Evolutionary conservation across 1,284 basidiomycete species (phyloP), one percentile per base, ranked within the genome.

Genomic region (Thelephora terrestris): DNA sequence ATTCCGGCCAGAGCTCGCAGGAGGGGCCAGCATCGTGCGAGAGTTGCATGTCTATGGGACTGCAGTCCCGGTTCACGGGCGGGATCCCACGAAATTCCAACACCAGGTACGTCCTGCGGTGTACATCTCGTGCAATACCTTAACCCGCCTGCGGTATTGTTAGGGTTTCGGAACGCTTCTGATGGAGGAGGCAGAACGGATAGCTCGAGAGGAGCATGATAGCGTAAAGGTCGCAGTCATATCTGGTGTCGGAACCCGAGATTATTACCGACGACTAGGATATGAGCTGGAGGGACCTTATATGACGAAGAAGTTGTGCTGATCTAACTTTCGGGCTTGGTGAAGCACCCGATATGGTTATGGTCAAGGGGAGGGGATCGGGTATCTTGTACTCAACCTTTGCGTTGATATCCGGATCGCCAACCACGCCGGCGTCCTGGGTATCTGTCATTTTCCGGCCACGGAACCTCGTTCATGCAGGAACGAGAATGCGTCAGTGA

Each of bases 31-130:
- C 64, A 91, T 99, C 63, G 94, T 99, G 27, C 74, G 95, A 55
- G 95, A 99, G 65, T 70, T 99, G 58, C 93, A 97, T 72, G 95
- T 99, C n/a, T 99, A 99, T 64, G 96, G 96, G 23, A 98, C 93
- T 7, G 95, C 96, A 7, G 93, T 98, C 25, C 93, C 93, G 2
- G 91, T 99, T 23, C 96, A 99, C 65, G 91, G 90, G 47, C 77
- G 96, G 45, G 95, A 99, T 67, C 96, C 96, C 16, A 97, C 93
- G 43, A 96, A 96, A 66, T 97, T 97, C 73, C 93, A 97, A 64
- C 93, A 97, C 67, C 91, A 94, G 71, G 81, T 82, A 42, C 47
- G 66, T 4, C 43, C 38, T 25, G 20, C n/a, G 55, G 32, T 25
- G 47, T 12, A 40, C 38, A 40, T 54, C 44, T 36, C 40, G n/a